These are phyloP conservation scores for Moniliophthora roreri DNA, from an alignment of 1,284 basidiomycete species.

Conservation along the genomic window DNA sequence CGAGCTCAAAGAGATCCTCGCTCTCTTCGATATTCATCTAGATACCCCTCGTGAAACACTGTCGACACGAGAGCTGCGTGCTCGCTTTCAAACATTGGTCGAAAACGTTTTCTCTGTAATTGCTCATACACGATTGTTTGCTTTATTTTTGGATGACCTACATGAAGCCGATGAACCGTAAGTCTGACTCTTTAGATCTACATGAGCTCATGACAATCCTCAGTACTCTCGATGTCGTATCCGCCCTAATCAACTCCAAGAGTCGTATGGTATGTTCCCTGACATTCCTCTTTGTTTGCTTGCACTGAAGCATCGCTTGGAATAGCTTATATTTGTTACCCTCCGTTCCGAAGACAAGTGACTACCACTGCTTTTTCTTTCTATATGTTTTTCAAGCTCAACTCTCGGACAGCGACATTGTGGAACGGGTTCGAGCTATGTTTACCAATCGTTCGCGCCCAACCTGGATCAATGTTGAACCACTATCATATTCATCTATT, in stretches of 20 bases:
- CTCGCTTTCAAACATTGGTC: slow-evolving; percentile 65
- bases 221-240: slow-evolving; percentile 64
- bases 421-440: slow-evolving; percentile 54
- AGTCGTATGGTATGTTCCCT: slow-evolving; percentile 54
- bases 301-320: slow-evolving; percentile 8
- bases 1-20: slow-evolving; percentile 62
- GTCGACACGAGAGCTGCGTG: slow-evolving; percentile 57
- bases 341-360: slow-evolving; percentile 59
- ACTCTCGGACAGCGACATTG: slow-evolving; percentile 31
- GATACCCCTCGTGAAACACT: slow-evolving; percentile 53
- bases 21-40: slow-evolving; percentile 50
- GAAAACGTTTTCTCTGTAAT: slow-evolving; percentile 68
- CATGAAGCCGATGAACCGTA: slow-evolving; percentile 73
- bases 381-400: not conserved
- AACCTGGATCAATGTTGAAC: slow-evolving; percentile 67
- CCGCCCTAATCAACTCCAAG: slow-evolving; percentile 59
- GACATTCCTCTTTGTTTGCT: not conserved
- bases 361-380: slow-evolving; percentile 15
- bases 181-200: slow-evolving; percentile 21
- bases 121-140: slow-evolving; percentile 64
- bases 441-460: slow-evolving; percentile 54
- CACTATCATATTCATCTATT: slow-evolving; percentile 54
- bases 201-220: not conserved
- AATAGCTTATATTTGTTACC: slow-evolving; percentile 64
- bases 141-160: slow-evolving; percentile 68